phyloP scores from a whole-genome alignment of 192 early-diverging fungal species.

The Linnemannia hyalina region DNA sequence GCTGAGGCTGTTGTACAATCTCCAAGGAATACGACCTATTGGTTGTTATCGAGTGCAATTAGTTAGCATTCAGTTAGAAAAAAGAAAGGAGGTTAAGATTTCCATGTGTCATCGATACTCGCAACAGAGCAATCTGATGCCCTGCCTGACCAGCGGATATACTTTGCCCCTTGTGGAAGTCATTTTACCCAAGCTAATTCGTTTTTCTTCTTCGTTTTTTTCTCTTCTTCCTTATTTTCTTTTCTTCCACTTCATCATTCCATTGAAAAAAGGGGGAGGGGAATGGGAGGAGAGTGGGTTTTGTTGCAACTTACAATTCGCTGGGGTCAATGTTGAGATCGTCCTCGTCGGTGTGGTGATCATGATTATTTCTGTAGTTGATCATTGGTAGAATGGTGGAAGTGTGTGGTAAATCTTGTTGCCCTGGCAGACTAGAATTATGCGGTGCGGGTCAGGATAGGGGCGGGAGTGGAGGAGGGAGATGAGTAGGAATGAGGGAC shows the following conservation, averaged over 20 bases:
- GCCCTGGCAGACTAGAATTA: not conserved
- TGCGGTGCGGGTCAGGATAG: not conserved
- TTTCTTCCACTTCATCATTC: not conserved
- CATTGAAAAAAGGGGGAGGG: not conserved
- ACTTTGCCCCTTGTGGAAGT: not conserved
- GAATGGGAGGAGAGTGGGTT: not conserved
- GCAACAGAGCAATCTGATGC: not conserved
- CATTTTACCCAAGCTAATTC: not conserved
- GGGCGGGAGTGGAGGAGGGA: not conserved
- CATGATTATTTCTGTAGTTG: conserved; percentile 9
- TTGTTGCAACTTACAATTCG: conserved; percentile 13
- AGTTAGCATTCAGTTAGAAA: not conserved
- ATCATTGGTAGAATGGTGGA: conserved; percentile 2
- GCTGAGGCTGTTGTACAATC: conserved; percentile 80
- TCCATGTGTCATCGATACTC: not conserved
- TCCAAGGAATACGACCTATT: conserved; percentile 65
- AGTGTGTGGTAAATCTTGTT: not conserved
- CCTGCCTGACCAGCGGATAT: not conserved
- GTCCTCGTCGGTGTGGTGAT: conserved; percentile 2
- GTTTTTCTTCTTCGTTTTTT: not conserved
- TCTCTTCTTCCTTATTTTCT: not conserved
- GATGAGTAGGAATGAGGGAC: not conserved
- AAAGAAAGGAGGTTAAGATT: not conserved
- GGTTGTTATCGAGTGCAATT: not conserved
- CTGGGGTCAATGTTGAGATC: conserved; percentile 15